Evolutionary conservation across 2,329 filamentous ascomycete species (phyloP), one percentile per base, ranked within the genome.

Genomic region (Hymenoscyphus infarciens): DNA sequence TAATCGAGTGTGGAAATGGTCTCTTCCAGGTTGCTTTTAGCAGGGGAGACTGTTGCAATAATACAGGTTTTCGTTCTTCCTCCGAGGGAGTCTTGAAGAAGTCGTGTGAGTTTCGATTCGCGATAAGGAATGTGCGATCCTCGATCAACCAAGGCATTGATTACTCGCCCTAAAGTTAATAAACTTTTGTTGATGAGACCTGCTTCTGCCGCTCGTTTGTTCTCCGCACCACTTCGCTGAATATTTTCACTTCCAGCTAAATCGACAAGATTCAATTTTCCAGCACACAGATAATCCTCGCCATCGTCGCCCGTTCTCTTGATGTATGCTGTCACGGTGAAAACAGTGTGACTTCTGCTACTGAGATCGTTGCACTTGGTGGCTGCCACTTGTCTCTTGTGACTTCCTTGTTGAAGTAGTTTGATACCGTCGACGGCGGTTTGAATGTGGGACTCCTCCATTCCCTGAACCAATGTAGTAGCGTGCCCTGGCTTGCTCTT

Each of bases 341-440:
- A 99, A 25, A 99, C 90, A 0, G 95, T 99, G 74, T 99, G 96
- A 79, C 93, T 97, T 75, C 95, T 87, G 71, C 93, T 97, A 77
- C 93, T 97, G 61, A 98, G 85, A 71, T 99, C 95, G 75, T 99
- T 99, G 83, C 95, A 99, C 77, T 98, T 98, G n/a, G 95, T 99
- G 3, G 96, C 92, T 5, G 95, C 96, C n/a, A 99, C 95, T 76
- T 99, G 95, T 57, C 95, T 89, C 77, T 93, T 96, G 77, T 95
- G 83, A 75, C 92, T 97, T 66, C 95, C 96, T 67, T 89, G 84
- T 70, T 95, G 91, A 55, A 99, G 84, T 66, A 97, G 83, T 76
- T 91, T 90, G 76, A 99, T 93, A 64, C 95, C 95, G 58, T 92
- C 89, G 13, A 85, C 82, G 0, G 95, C 93, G 67, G 82, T 90